phyloP scores from a whole-genome alignment of 306 rosid genomes.

The Cicer bijugum region DNA sequence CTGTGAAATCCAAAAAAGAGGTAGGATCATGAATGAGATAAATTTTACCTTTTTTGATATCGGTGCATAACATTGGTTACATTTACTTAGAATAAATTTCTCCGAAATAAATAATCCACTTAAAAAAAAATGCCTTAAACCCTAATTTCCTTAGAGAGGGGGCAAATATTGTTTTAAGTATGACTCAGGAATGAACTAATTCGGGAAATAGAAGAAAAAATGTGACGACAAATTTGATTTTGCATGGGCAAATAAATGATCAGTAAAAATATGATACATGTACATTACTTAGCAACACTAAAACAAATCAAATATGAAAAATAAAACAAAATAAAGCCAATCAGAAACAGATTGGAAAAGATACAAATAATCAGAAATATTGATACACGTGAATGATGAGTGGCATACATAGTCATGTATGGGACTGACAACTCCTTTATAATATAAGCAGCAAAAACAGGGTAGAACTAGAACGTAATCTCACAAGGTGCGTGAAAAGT shows the following conservation, averaged over 20 bases:
- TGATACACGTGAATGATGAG: conserved; percentile 42
- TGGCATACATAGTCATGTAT: conserved; percentile 23
- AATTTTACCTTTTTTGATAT: neutral
- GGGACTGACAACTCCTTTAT: conserved; percentile 44
- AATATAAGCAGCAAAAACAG: conserved; percentile 47
- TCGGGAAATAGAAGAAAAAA: conserved; percentile 20
- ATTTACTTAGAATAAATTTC: too few relatives aligned
- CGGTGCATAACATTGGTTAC: neutral
- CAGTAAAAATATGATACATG: conserved; percentile 42
- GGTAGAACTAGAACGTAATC: conserved; percentile 70
- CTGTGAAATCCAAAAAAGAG: too few relatives aligned
- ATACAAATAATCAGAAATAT: conserved; percentile 43
- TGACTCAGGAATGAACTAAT: neutral
- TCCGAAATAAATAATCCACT: too few relatives aligned
- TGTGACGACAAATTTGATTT: neutral
- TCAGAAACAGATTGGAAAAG: conserved; percentile 47
- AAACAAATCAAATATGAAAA: conserved; percentile 29
- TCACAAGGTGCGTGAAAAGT: conserved; percentile 99
- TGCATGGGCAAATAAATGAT: conserved; percentile 34
- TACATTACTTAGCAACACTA: conserved; percentile 44
- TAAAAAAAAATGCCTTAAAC: too few relatives aligned
- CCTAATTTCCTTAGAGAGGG: too few relatives aligned
- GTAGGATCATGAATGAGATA: too few relatives aligned
- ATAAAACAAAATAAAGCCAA: conserved; percentile 40
- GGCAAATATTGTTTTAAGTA: neutral